These are phyloP conservation scores for Aureobasidium sp. DNA, from an alignment of 2,329 filamentous ascomycete species.

Conservation along the genomic window DNA sequence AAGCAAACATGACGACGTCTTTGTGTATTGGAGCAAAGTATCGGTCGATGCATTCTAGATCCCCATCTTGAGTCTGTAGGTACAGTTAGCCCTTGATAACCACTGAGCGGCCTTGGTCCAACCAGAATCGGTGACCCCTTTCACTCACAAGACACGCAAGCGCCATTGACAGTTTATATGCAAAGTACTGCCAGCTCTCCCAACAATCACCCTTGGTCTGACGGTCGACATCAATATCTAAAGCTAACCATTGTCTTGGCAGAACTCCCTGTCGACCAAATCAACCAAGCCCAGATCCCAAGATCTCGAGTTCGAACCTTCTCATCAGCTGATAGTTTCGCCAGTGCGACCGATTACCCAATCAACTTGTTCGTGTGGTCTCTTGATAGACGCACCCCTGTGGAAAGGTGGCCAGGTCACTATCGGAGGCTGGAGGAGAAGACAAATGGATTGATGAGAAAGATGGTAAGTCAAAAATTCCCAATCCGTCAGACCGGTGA, in stretches of 20 bases:
- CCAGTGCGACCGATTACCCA: background rate
- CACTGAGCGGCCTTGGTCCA: background rate
- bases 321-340: background rate
- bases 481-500: background rate
- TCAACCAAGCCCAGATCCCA: background rate
- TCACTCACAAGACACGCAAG: background rate
- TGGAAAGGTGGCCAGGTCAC: slow-evolving; percentile 5
- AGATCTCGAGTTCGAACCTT: background rate
- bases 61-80: background rate
- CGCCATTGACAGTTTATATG: background rate
- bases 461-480: background rate
- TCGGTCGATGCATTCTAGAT: no score
- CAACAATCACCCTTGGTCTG: background rate
- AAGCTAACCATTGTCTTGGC: background rate
- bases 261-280: background rate
- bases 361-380: background rate
- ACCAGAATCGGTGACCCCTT: background rate
- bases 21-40: background rate
- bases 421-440: background rate
- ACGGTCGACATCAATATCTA: background rate
- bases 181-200: background rate
- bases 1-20: background rate
- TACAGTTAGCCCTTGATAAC: background rate
- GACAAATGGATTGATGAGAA: background rate
- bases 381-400: slow-evolving; percentile 1